Percentiles rank a stretch among this genome's conserved stretches.
Conservation (phyloP, 176 grass and related monocot species). For the Oryza officinalis region DNA sequence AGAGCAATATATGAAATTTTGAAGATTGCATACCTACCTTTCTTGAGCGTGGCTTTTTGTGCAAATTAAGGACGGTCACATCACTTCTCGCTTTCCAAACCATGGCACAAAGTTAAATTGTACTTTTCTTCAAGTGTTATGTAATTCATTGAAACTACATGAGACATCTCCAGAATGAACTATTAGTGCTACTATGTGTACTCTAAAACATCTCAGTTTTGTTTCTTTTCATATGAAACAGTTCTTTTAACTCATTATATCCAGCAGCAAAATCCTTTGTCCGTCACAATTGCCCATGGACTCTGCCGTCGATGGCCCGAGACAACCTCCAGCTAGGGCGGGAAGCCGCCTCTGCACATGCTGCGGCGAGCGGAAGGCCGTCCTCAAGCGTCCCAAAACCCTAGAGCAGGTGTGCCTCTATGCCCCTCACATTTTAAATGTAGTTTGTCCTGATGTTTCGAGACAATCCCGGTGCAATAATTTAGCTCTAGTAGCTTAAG, state of each 20-base stretch:
- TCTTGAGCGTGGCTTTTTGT: no score
- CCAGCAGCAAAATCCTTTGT: neutral
- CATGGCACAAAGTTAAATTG: no score
- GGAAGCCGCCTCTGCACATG: slow-evolving; percentile 53
- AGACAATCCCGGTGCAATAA: neutral
- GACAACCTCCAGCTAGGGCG: slow-evolving; percentile 11
- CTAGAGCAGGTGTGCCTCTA: slow-evolving; percentile 61
- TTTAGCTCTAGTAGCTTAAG: neutral
- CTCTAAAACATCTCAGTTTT: neutral
- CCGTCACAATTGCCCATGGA: slow-evolving; percentile 14
- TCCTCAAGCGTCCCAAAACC: slow-evolving; percentile 87
- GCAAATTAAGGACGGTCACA: no score
- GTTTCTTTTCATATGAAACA: neutral
- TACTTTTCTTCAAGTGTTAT: no score
- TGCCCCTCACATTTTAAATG: neutral
- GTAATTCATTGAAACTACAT: no score
- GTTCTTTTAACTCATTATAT: neutral
- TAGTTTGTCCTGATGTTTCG: neutral
- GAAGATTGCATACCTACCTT: no score
- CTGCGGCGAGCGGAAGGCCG: slow-evolving; percentile 73
- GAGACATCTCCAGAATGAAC: no score
- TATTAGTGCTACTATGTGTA: no score
- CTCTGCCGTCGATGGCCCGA: neutral
- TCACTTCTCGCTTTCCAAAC: no score
- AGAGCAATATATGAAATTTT: no score